Percentiles rank a stretch among this genome's conserved stretches.
Conservation (phyloP, 768 basidiomycete species). For the Leccinum fibrillosum region DNA sequence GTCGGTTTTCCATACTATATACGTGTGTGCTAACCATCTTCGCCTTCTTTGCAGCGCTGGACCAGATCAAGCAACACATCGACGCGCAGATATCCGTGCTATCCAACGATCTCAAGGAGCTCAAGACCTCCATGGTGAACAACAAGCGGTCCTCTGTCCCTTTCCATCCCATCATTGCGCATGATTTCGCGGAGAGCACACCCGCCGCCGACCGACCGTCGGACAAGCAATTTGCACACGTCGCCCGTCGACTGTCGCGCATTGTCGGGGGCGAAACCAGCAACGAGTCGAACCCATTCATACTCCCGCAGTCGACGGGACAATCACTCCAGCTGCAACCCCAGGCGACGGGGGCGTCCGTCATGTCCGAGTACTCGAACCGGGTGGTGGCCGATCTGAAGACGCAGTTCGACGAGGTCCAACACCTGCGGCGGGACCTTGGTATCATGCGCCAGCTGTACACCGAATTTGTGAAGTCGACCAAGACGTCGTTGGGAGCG, state of each 20-base stretch:
- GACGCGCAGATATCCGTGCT: too few species aligned
- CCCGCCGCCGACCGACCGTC: too few species aligned
- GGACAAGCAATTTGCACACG: conserved; percentile 64
- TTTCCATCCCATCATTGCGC: too few species aligned
- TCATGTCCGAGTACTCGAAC: conserved; percentile 58
- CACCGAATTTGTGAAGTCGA: conserved; percentile 62
- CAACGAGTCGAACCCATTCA: conserved; percentile 32
- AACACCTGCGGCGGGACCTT: conserved; percentile 88
- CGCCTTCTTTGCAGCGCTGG: too few species aligned
- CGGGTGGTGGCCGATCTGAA: conserved; percentile 81
- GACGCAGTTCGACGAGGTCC: conserved; percentile 93
- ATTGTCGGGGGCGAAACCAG: conserved; percentile 49
- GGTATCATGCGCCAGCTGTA: conserved; percentile 94
- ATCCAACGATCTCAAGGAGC: too few species aligned
- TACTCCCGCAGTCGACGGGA: conserved; percentile 65
- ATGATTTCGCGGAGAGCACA: too few species aligned
- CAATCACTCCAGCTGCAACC: conserved; percentile 55
- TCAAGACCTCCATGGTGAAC: too few species aligned
- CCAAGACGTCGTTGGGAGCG: conserved; percentile 77
- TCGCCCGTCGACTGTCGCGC: conserved; percentile 72
- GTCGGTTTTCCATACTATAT: conserved; percentile 34
- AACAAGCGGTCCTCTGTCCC: too few species aligned
- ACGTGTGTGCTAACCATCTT: not conserved
- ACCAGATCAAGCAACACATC: too few species aligned
- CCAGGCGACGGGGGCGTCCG: conserved; percentile 73